Conservation (phyloP, 1,139 yeast species). For the Geotrichum aggregatum region DNA sequence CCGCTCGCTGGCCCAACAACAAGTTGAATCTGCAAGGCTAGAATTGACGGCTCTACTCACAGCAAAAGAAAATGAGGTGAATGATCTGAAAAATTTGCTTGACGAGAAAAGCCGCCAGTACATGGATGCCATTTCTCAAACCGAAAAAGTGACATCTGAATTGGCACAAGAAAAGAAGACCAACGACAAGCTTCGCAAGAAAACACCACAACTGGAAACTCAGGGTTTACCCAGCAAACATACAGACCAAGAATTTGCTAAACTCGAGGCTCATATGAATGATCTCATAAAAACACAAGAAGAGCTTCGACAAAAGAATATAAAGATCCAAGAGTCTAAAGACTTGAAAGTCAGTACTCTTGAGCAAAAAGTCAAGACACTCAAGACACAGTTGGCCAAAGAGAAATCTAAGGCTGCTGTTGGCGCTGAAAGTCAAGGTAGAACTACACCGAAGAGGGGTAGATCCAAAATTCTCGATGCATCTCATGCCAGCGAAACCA, state of each 20-base stretch:
- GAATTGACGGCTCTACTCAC: not conserved
- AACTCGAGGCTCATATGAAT: no score
- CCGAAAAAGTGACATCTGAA: not conserved
- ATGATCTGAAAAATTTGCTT: not conserved
- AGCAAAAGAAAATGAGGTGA: not conserved
- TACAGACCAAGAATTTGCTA: no score
- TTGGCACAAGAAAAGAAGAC: constrained; percentile 1
- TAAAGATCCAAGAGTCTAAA: no score
- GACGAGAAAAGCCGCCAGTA: constrained; percentile 8
- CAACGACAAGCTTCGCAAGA: not conserved
- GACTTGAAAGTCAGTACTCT: constrained; percentile 24
- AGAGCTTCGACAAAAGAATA: no score
- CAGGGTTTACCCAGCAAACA: no score
- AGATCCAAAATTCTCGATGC: no score
- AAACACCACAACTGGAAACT: no score
- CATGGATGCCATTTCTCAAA: constrained; percentile 1
- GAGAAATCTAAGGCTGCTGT: not conserved
- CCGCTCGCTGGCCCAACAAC: no score
- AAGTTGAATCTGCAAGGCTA: no score
- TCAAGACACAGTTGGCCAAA: constrained; percentile 9
- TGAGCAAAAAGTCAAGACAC: constrained; percentile 22
- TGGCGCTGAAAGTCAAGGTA: no score
- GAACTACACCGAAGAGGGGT: no score
- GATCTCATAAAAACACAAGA: no score
- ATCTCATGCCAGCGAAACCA: not conserved